Percentiles rank a stretch among this genome's conserved stretches.
These are phyloP conservation scores for Fraxinus floribunda DNA, from an alignment of 305 asterid species.

Conservation along the genomic window DNA sequence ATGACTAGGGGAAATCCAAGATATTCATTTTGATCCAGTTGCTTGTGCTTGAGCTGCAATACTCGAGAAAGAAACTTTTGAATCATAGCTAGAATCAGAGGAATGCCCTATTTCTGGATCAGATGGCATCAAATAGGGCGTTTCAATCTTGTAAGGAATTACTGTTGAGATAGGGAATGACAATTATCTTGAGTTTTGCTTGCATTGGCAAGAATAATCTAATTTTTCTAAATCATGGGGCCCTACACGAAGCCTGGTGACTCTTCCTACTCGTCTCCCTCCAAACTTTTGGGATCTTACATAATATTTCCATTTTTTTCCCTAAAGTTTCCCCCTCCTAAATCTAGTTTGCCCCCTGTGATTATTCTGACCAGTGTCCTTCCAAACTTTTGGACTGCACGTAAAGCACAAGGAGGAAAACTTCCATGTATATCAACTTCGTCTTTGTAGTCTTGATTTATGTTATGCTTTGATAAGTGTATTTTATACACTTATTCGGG, in stretches of 20 bases:
- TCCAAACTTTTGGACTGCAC: neutral
- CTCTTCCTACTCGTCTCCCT: neutral
- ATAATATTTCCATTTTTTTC: neutral
- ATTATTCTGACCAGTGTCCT: neutral
- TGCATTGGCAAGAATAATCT: neutral
- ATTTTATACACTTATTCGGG: no score
- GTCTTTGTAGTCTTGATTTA: neutral
- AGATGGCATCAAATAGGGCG: neutral
- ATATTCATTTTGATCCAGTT: neutral
- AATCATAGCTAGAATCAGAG: neutral
- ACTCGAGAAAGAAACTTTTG: neutral
- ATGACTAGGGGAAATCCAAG: neutral
- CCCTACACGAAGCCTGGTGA: neutral
- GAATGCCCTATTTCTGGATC: neutral
- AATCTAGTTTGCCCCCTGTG: neutral
- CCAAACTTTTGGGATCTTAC: neutral
- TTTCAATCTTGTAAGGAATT: neutral
- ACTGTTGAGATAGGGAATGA: neutral
- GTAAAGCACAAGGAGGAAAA: neutral
- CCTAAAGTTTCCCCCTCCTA: neutral
- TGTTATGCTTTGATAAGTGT: neutral
- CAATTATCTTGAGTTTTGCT: neutral
- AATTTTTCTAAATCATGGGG: neutral
- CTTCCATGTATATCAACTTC: neutral
- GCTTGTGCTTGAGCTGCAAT: neutral